Conservation (phyloP, 495 filamentous ascomycete species). For the Penicillium ucsense region DNA sequence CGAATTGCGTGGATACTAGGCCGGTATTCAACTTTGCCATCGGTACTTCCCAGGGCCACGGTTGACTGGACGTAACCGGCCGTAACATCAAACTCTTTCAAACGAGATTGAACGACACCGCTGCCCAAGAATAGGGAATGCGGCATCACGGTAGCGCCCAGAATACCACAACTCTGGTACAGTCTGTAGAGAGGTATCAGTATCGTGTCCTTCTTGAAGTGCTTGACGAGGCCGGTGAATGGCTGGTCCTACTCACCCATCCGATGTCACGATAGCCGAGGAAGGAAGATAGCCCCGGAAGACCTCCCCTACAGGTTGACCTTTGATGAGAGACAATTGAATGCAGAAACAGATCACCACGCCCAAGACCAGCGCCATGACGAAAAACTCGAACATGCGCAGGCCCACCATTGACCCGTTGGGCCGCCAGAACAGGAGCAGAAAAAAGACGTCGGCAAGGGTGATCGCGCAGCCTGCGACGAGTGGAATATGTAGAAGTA, state of each 20-base stretch:
- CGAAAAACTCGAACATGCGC: constrained; percentile 71
- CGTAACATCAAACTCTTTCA: constrained; percentile 65
- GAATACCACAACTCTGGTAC: constrained; percentile 85
- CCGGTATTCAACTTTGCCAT: constrained; percentile 54
- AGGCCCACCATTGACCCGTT: constrained; percentile 63
- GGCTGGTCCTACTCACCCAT: constrained; percentile 37
- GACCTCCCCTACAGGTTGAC: constrained; percentile 62
- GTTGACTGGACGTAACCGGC: constrained; percentile 44
- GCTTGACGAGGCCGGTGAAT: background rate
- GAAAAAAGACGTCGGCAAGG: constrained; percentile 73
- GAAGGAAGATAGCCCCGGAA: constrained; percentile 81
- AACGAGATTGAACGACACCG: constrained; percentile 74
- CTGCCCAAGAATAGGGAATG: constrained; percentile 86
- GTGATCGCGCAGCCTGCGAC: constrained; percentile 83
- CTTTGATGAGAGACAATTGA: constrained; percentile 68
- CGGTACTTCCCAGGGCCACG: constrained; percentile 25
- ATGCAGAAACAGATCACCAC: constrained; percentile 90
- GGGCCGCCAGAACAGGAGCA: constrained; percentile 78
- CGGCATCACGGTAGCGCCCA: constrained; percentile 92
- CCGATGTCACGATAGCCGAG: constrained; percentile 55
- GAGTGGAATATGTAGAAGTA: constrained; percentile 70
- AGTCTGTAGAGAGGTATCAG: constrained; percentile 38
- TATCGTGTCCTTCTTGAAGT: background rate
- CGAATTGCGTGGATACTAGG: constrained; percentile 71
- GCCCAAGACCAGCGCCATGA: constrained; percentile 67